These are phyloP conservation scores for Taphrina pruni DNA, from an alignment of 1,139 yeast genomes.

Conservation along the genomic window DNA sequence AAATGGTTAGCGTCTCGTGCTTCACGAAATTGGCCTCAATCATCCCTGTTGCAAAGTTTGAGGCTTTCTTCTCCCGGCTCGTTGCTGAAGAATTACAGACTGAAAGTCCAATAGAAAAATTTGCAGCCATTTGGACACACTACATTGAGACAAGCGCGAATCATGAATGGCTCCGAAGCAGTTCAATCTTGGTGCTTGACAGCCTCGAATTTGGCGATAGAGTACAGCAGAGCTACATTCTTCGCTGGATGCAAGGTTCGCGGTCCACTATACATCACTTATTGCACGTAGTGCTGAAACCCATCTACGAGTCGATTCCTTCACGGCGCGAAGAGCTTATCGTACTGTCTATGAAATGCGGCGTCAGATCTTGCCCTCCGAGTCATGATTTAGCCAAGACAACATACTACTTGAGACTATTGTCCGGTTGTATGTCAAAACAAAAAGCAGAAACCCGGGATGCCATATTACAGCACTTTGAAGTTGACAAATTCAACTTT, in stretches of 20 bases:
- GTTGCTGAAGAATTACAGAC: slow-evolving; percentile 11
- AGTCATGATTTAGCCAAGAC: background rate
- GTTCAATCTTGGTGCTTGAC: slow-evolving; percentile 5
- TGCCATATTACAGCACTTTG: background rate
- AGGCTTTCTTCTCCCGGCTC: slow-evolving; percentile 1
- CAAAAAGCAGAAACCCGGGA: too few relatives aligned
- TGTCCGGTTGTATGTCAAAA: background rate
- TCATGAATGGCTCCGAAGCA: background rate
- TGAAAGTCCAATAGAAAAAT: slow-evolving; percentile 4
- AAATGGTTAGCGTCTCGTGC: slow-evolving; percentile 11
- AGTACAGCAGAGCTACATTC: slow-evolving; percentile 9
- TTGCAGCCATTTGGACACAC: slow-evolving; percentile 20
- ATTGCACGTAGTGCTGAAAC: background rate
- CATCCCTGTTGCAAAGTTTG: background rate
- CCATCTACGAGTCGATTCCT: background rate
- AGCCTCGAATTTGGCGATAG: background rate
- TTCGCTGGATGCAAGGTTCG: slow-evolving; percentile 17
- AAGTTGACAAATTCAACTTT: background rate
- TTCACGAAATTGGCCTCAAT: background rate
- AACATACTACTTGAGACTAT: background rate
- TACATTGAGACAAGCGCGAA: background rate
- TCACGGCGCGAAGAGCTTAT: background rate
- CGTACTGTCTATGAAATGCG: background rate
- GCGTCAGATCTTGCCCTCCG: background rate
- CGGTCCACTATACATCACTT: slow-evolving; percentile 3